Base-by-base conservation (phyloP, 2,329 filamentous ascomycete genomes). In the Neocucurbitaria cava region DNA sequence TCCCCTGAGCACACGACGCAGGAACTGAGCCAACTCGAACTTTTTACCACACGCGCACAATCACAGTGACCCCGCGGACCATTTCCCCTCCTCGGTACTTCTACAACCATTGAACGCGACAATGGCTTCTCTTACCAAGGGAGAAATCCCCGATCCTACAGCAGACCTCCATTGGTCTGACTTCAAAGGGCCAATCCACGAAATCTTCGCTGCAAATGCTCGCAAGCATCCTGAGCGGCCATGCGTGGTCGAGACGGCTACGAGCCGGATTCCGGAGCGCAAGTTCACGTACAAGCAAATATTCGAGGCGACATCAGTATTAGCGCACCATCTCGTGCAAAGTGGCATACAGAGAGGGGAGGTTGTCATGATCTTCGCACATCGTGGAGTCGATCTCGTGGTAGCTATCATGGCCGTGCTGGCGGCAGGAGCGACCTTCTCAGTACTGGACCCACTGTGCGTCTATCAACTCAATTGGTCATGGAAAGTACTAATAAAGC, bases 301-400 rank as follows among this genome's bases (percentile, higher is more conserved):
- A 70, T 84, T 92, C 70, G 89, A 96, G 78, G 88, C 89, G 0
- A 89, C 91, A 26, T 96, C 96, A 72, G 82, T 86, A 17, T 76
- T 97, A 6, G 90, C 92, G 20, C 87, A 96, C 76, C 85, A 96
- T 70, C 82, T 97, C 18, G 84, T 89, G 49, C 82, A 88, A 46
- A 83, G 87, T 66, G 92, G 93, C 53, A 82, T 92, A 59, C 82
- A 87, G 54, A 82, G 87, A 63, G 92, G 92, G 8, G 92, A 98
- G 71, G 92, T 96, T 2, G 92, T 96, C 67, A 96, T 96, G 91
- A 90, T 95, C 59, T 97, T 88, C 71, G 91, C 91, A 51, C 85
- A 96, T 76, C 87, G 93, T 53, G 87, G 87, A 52, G 92, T 96
- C 30, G 91, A 91, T 65, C 77, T 91, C 36, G 88, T 90, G 0